phyloP scores from a whole-genome alignment of 2,329 filamentous ascomycete species.

The Xylaria sp. region DNA sequence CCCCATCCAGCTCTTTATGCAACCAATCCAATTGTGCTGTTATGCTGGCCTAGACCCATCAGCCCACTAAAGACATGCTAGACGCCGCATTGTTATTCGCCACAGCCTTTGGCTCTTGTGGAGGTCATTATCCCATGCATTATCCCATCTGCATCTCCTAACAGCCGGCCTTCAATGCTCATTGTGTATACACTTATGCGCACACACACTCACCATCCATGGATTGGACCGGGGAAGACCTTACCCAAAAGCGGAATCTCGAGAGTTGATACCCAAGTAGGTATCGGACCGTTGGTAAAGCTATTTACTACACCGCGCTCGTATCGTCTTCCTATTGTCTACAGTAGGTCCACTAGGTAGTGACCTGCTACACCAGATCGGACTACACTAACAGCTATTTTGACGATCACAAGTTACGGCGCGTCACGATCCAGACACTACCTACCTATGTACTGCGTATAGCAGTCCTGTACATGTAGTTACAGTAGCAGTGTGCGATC shows the following conservation, averaged over 20 bases:
- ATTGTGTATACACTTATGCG: no score
- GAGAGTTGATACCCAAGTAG: neutral
- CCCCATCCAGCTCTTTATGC: neutral
- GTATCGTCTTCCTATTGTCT: no score
- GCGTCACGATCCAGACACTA: neutral
- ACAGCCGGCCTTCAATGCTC: constrained; percentile 15
- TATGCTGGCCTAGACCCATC: constrained; percentile 20
- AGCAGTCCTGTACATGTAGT: no score
- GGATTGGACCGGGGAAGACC: constrained; percentile 19
- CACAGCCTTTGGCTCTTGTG: neutral
- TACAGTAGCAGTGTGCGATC: neutral
- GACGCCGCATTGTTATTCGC: constrained; percentile 20
- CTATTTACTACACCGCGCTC: neutral
- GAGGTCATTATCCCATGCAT: neutral
- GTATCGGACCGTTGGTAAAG: neutral
- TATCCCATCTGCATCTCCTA: constrained; percentile 19
- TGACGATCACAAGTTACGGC: neutral
- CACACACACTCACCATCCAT: no score
- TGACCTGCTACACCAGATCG: neutral
- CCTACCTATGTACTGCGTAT: no score
- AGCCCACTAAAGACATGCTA: neutral
- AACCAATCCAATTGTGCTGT: constrained; percentile 1
- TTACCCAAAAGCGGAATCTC: constrained; percentile 13
- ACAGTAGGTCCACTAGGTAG: no score
- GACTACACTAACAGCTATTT: neutral